phyloP scores from a whole-genome alignment of 139 green algal genomes.

The Auxenochlorella protothecoides region DNA sequence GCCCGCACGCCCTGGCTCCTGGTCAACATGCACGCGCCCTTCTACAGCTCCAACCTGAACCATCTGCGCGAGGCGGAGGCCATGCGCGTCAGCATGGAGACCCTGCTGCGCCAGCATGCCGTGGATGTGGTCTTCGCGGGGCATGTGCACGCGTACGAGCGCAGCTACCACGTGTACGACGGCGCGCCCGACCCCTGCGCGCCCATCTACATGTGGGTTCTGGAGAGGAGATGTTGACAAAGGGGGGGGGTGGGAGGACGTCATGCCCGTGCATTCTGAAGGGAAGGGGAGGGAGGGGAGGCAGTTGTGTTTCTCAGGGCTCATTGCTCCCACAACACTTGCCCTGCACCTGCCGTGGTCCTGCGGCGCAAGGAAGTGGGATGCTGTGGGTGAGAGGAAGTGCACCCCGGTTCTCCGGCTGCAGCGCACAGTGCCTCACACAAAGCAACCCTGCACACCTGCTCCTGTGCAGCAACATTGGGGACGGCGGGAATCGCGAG shows the following conservation, averaged over 20 bases:
- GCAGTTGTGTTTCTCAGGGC: no score
- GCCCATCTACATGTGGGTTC: slow-evolving; percentile 34
- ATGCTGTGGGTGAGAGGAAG: no score
- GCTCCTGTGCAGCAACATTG: slow-evolving; percentile 33
- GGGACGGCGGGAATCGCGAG: slow-evolving; percentile 74
- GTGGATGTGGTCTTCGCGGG: slow-evolving; percentile 64
- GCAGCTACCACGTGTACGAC: slow-evolving; percentile 30
- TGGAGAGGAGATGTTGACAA: no score
- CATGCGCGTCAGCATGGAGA: slow-evolving; percentile 49
- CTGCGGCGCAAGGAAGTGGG: no score
- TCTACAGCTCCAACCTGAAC: slow-evolving; percentile 59
- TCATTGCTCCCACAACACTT: no score
- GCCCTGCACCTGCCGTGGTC: no score
- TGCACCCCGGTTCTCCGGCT: no score
- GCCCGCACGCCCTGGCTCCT: slow-evolving; percentile 65
- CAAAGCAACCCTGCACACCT: not conserved
- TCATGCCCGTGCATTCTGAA: no score
- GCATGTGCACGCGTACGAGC: slow-evolving; percentile 71
- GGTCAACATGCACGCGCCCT: slow-evolving; percentile 62
- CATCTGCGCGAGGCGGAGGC: slow-evolving; percentile 54
- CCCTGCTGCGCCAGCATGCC: slow-evolving; percentile 41
- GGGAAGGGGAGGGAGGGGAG: no score
- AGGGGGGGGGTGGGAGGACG: no score
- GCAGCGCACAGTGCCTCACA: no score
- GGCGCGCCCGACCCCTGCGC: slow-evolving; percentile 31